phyloP scores from a whole-genome alignment of 2,329 filamentous ascomycete species.

The Sclerotinia borealis region DNA sequence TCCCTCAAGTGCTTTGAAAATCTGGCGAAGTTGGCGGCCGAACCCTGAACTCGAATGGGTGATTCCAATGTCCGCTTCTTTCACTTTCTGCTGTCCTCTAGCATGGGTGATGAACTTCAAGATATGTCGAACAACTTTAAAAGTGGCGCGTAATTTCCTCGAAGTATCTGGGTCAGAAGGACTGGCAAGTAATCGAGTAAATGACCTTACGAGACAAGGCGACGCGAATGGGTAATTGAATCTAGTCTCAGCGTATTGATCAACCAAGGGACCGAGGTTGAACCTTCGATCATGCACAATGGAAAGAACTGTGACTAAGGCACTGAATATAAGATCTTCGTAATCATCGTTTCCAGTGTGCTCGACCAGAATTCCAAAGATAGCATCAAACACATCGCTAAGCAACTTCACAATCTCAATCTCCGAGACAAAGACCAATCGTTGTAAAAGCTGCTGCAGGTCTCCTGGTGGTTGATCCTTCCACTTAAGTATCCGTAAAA shows the following conservation, averaged over 20 bases:
- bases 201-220: constrained; percentile 79
- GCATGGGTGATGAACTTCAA: constrained; percentile 93
- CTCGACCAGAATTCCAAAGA: constrained; percentile 88
- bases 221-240: constrained; percentile 95
- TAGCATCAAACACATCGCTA: constrained; percentile 78
- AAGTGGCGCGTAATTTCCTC: constrained; percentile 78
- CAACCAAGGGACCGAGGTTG: constrained; percentile 83
- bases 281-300: constrained; percentile 94
- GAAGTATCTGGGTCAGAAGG: constrained; percentile 79
- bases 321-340: constrained; percentile 87
- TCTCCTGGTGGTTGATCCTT: constrained; percentile 67
- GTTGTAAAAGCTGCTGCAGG: constrained; percentile 67
- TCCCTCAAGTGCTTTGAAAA: constrained; percentile 83
- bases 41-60: constrained; percentile 68
- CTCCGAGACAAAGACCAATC: constrained; percentile 88
- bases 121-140: constrained; percentile 91
- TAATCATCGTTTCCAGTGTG: constrained; percentile 87
- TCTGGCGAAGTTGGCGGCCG: constrained; percentile 72
- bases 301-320: constrained; percentile 80
- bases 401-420: constrained; percentile 96
- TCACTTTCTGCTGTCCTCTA: constrained; percentile 76
- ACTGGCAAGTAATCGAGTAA: constrained; percentile 74
- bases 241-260: constrained; percentile 79
- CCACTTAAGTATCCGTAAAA: constrained; percentile 83
- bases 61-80: constrained; percentile 81